phyloP scores from a whole-genome alignment of 257 asterid genomes.

The Euphrasia confusa region DNA sequence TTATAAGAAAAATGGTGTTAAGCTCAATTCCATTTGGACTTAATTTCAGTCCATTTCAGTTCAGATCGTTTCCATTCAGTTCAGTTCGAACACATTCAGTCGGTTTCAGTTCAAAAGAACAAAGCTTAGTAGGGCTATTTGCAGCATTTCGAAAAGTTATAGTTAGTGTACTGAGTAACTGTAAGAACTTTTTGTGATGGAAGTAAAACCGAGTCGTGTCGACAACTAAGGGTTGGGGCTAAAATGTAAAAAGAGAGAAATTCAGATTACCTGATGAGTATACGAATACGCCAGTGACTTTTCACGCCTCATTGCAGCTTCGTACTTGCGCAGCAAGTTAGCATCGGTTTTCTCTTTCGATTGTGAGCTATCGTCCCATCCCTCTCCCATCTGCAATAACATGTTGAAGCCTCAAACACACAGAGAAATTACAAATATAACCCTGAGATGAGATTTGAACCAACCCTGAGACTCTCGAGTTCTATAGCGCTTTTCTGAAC shows the following conservation, averaged over 20 bases:
- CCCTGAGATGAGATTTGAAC: slow-evolving; percentile 17
- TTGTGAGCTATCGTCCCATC: slow-evolving; percentile 79
- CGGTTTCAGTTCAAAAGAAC: no score
- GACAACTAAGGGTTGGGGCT: background rate
- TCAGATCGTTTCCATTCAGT: no score
- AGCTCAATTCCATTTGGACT: no score
- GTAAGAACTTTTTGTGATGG: no score
- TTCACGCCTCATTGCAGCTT: slow-evolving; percentile 91
- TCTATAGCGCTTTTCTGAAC: slow-evolving; percentile 81
- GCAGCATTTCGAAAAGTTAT: no score
- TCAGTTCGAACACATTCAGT: no score
- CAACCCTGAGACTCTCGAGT: slow-evolving; percentile 71
- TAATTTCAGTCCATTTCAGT: no score
- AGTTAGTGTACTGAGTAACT: no score
- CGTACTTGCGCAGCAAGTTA: slow-evolving; percentile 66
- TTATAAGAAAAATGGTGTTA: no score
- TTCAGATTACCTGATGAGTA: slow-evolving; percentile 75
- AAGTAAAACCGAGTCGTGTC: no score
- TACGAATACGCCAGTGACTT: slow-evolving; percentile 88
- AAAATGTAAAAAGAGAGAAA: no score
- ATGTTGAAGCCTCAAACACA: slow-evolving; percentile 1
- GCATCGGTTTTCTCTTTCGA: slow-evolving; percentile 80
- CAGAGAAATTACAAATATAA: background rate
- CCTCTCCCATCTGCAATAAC: slow-evolving; percentile 74
- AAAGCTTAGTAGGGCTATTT: no score